Base-by-base conservation (phyloP, 2,329 filamentous ascomycete species). In the Zopfia rhizophila region DNA sequence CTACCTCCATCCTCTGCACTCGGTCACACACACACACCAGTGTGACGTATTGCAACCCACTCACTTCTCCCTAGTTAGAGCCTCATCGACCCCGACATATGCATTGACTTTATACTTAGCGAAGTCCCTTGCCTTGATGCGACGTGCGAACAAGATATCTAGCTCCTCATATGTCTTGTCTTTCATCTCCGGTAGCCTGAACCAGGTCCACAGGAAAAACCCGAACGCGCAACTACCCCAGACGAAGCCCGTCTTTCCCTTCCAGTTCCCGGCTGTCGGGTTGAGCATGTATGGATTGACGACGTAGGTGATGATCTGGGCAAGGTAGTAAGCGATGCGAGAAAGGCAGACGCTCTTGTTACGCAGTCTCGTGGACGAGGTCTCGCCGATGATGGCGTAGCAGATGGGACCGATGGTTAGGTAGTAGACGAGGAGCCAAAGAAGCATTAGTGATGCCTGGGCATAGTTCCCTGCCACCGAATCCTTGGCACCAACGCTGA, bases 341-440 rank as follows among this genome's bases (percentile, higher is more conserved):
- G 87, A 89, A 4, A 95, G 80, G 2, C 91, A 90, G 21, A 95
- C 87, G 1, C 90, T 94, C 78, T 95, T 95, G 74, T 91, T 90
- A 65, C 92, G 88, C 21, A 96, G 80, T 7, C 90, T 82, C 8
- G 88, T 84, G 0, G 90, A 90, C 0, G 90, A 90, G 16, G 95
- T 73, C 69, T 96, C 91, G 1, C 87, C 82, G 3, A 95, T 89
- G 7, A 96, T 82, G 0, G 89, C 91, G 74, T 94, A 96, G 69
- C 87, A 90, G 7, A 95, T 89, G 0, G 91, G 93, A 19, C 91
- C 91, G 31, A 96, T 89, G 0, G 89, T 88, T 24, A 91, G 76
- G 68, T 94, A 89, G 72, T 95, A 96, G 62, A 87, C 83, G 27
- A 93, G 74, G 0, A 90, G 50, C 41, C 53, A 60, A 7, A 52